Evolutionary conservation across 169 alveolate species (phyloP).

Genomic region (Cryptosporidium sp.): DNA sequence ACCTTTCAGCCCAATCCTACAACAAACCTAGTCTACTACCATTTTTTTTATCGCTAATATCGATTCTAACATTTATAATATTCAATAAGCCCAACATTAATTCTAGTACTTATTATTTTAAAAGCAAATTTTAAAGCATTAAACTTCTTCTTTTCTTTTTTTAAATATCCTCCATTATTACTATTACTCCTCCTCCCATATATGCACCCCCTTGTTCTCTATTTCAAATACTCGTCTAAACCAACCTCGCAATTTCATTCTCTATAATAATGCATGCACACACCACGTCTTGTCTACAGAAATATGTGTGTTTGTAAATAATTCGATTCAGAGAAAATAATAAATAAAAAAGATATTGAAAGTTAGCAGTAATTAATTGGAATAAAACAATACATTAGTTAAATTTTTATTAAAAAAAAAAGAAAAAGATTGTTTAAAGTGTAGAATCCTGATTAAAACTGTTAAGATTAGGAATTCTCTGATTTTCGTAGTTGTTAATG

Average conservation of each 20-base stretch:
- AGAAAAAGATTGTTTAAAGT: neutral
- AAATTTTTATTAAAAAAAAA: too few relatives aligned
- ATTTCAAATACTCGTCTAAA: neutral
- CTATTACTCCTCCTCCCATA: neutral
- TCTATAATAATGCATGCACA: neutral
- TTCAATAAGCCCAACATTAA: neutral
- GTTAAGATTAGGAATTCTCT: conserved; percentile 6
- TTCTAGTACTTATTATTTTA: neutral
- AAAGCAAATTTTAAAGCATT: neutral
- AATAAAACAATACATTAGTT: too few relatives aligned
- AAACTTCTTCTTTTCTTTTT: neutral
- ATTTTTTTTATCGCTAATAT: too few relatives aligned
- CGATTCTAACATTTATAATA: neutral
- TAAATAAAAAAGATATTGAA: neutral
- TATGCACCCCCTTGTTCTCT: neutral
- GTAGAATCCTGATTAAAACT: neutral
- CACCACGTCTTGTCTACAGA: neutral
- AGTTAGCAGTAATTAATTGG: neutral
- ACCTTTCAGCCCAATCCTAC: neutral
- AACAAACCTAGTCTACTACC: neutral
- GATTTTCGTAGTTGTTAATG: conserved; percentile 25
- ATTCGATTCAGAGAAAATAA: neutral
- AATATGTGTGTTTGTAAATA: neutral
- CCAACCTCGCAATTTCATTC: too few relatives aligned
- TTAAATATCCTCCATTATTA: neutral